Percentiles rank a stretch among this genome's conserved stretches.
Evolutionary conservation across 331 rosid genomes (phyloP).

Genomic region (Arachis monticola): DNA sequence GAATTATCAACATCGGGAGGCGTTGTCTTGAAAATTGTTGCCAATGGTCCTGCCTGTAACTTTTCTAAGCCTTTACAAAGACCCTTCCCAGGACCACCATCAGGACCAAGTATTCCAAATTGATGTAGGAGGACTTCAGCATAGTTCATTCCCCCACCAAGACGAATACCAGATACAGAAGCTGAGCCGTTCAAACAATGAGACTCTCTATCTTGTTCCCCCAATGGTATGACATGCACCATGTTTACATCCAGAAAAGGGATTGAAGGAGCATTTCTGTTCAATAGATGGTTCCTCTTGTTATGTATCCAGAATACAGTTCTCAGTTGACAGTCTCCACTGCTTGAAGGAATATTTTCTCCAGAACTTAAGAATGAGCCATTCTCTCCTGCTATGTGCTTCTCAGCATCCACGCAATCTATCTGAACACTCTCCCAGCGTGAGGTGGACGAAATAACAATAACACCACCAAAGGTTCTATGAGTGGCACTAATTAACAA

Average conservation of each 20-base stretch:
- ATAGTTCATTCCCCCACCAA: conserved; percentile 95
- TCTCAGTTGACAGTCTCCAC: conserved; percentile 66
- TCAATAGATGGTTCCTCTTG: conserved; percentile 44
- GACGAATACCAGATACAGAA: conserved; percentile 83
- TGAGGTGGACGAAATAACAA: conserved; percentile 78
- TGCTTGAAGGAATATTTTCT: conserved; percentile 53
- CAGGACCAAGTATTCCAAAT: conserved; percentile 88
- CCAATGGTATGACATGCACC: conserved; percentile 75
- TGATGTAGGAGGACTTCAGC: conserved; percentile 85
- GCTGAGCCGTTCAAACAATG: conserved; percentile 80
- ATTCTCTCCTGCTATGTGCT: conserved; percentile 48
- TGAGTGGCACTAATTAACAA: conserved; percentile 74
- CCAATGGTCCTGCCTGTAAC: conserved; percentile 73
- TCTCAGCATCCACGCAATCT: conserved; percentile 70
- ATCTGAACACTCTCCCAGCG: conserved; percentile 75
- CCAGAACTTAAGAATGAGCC: conserved; percentile 41
- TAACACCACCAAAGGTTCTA: conserved; percentile 90
- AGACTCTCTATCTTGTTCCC: conserved; percentile 69
- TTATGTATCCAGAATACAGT: conserved; percentile 88
- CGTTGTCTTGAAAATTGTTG: conserved; percentile 65
- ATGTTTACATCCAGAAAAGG: conserved; percentile 69
- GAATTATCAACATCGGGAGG: conserved; percentile 48
- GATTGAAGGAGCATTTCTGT: conserved; percentile 46
- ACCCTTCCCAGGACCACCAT: conserved; percentile 89
- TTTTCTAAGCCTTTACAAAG: conserved; percentile 76